These are phyloP conservation scores for Nannizziopsis barbatae DNA, from an alignment of 2,329 filamentous ascomycete genomes.

Conservation along the genomic window DNA sequence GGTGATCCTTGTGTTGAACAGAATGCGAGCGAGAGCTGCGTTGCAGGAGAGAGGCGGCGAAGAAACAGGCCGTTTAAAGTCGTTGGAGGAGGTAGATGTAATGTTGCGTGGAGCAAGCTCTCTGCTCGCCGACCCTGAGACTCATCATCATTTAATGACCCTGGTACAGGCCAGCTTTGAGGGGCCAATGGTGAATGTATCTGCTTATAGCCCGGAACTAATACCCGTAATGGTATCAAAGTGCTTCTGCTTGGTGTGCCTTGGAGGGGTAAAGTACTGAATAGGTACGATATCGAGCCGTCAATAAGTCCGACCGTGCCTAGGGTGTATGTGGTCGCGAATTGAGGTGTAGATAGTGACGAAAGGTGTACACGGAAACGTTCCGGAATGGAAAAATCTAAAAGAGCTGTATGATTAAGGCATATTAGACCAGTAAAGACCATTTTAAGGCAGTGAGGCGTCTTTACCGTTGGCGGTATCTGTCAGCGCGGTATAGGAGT, in stretches of 20 bases:
- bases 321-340: constrained; percentile 86
- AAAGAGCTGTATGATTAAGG: constrained; percentile 48
- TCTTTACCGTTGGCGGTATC: constrained; percentile 62
- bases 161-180: constrained; percentile 18
- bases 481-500: constrained; percentile 79
- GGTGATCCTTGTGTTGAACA: constrained; percentile 32
- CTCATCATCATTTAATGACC: not conserved
- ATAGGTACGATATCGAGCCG: constrained; percentile 93
- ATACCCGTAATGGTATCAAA: constrained; percentile 60
- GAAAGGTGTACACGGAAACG: constrained; percentile 79
- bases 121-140: constrained; percentile 24
- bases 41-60: constrained; percentile 61
- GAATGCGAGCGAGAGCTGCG: constrained; percentile 64
- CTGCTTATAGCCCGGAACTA: constrained; percentile 74
- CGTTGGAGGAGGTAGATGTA: constrained; percentile 54
- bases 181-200: constrained; percentile 42
- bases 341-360: constrained; percentile 82
- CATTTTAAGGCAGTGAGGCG: not conserved
- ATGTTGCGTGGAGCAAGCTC: constrained; percentile 36
- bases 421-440: not conserved
- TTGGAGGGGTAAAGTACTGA: constrained; percentile 69
- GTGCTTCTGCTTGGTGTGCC: constrained; percentile 58
- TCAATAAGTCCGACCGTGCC: constrained; percentile 85
- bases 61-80: constrained; percentile 79
- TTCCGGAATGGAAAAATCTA: constrained; percentile 77